Conservation (phyloP, 2,329 filamentous ascomycete species). For the Berkeleyomyces rouxiae region DNA sequence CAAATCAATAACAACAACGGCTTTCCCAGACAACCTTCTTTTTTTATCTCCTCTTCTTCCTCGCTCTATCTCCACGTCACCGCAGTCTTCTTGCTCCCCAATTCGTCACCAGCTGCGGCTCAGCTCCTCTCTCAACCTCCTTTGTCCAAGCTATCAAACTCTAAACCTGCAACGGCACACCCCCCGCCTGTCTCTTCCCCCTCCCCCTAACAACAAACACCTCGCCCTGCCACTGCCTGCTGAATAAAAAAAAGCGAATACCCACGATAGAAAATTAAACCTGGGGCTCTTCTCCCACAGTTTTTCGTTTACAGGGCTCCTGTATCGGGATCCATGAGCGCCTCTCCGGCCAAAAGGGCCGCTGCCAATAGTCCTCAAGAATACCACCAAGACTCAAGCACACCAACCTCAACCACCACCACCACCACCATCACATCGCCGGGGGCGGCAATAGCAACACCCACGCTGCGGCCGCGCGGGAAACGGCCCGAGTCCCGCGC, state of each 20-base stretch:
- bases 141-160: neutral
- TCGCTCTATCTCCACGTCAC: neutral
- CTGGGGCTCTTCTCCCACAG: neutral
- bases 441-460: neutral
- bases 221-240: neutral
- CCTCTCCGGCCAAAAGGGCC: conserved; percentile 8
- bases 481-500: conserved; percentile 9
- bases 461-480: conserved; percentile 7
- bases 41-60: neutral
- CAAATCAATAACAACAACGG: neutral
- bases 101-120: neutral
- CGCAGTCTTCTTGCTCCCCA: neutral
- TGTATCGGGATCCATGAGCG: conserved; percentile 8
- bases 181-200: neutral
- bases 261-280: neutral
- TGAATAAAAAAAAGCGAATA: neutral
- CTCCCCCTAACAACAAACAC: neutral
- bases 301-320: neutral
- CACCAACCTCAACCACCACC: neutral
- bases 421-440: neutral
- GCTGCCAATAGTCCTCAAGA: neutral
- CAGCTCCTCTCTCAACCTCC: neutral
- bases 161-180: neutral
- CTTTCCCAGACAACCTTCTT: neutral
- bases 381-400: neutral